A percentile compares a stretch with the other conserved stretches of the same genome.
phyloP scores from a whole-genome alignment of 2,329 filamentous ascomycete species.

The Metarhizium rileyi region DNA sequence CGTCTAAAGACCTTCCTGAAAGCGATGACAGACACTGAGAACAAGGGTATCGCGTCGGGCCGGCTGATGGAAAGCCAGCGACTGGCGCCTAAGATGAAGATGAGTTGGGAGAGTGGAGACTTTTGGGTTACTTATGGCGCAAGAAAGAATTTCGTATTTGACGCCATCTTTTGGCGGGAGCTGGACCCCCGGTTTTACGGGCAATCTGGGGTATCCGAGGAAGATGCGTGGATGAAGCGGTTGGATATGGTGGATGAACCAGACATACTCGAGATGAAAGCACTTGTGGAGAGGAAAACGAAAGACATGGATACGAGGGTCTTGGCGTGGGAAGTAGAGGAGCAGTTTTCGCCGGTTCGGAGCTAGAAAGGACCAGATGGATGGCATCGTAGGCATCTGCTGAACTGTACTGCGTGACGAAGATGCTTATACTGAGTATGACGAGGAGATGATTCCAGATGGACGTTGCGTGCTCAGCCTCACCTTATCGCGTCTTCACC shows the following conservation, averaged over 20 bases:
- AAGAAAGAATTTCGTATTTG: constrained; percentile 28
- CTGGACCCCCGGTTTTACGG: constrained; percentile 26
- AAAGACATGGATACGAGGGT: constrained; percentile 3
- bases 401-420: too few species aligned
- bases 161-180: constrained; percentile 26
- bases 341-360: neutral
- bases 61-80: constrained; percentile 2
- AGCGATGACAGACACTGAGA: constrained; percentile 20
- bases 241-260: constrained; percentile 12
- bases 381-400: too few species aligned
- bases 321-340: neutral
- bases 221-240: constrained; percentile 11
- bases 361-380: too few species aligned
- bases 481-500: too few species aligned
- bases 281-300: constrained; percentile 14
- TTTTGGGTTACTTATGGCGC: constrained; percentile 27
- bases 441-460: too few species aligned
- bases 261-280: constrained; percentile 15
- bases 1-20: constrained; percentile 23
- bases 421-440: too few species aligned
- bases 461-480: too few species aligned
- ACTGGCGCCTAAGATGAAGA: constrained; percentile 23
- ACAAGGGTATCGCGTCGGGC: neutral
- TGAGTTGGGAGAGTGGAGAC: constrained; percentile 24
- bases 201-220: constrained; percentile 3